phyloP scores from a whole-genome alignment of 345 rosid genomes.

The Reutealis trisperma region DNA sequence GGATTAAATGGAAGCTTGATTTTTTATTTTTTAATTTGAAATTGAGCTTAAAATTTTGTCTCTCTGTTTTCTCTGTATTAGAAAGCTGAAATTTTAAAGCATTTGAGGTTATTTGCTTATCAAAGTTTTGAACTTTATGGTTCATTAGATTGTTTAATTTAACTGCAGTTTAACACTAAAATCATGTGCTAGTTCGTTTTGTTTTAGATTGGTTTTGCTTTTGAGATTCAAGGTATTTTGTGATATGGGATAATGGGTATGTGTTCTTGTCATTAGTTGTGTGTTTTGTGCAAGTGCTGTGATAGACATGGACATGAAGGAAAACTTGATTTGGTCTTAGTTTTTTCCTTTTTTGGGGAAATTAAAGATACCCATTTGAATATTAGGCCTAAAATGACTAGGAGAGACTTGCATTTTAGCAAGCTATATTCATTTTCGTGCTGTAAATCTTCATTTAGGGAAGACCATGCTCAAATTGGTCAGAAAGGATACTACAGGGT shows the following conservation, averaged over 20 bases:
- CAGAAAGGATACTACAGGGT: conserved; percentile 76
- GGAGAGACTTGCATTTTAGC: conserved; percentile 46
- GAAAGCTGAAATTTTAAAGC: conserved; percentile 17
- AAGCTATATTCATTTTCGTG: conserved; percentile 70
- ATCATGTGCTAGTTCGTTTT: background rate
- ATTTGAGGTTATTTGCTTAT: conserved; percentile 13
- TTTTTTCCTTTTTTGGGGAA: conserved; percentile 10
- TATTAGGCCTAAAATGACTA: conserved; percentile 36
- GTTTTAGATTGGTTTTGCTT: background rate
- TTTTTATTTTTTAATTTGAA: background rate
- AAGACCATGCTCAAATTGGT: conserved; percentile 63
- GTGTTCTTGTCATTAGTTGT: background rate
- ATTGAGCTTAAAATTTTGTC: background rate
- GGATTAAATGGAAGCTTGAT: conserved; percentile 9
- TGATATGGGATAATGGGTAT: background rate
- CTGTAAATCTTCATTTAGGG: conserved; percentile 35
- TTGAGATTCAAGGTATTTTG: conserved; percentile 11
- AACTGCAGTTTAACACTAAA: background rate
- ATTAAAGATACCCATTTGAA: conserved; percentile 20
- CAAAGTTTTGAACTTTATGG: conserved; percentile 20
- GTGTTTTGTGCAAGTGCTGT: conserved; percentile 1
- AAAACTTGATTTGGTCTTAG: conserved; percentile 12
- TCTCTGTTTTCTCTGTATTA: conserved; percentile 4
- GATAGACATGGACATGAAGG: conserved; percentile 21
- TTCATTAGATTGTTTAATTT: background rate